A percentile compares a stretch with the other conserved stretches of the same genome.
Conservation (phyloP, 225 moss, liverwort and hornwort species). For the Antitrichia curtipendula region DNA sequence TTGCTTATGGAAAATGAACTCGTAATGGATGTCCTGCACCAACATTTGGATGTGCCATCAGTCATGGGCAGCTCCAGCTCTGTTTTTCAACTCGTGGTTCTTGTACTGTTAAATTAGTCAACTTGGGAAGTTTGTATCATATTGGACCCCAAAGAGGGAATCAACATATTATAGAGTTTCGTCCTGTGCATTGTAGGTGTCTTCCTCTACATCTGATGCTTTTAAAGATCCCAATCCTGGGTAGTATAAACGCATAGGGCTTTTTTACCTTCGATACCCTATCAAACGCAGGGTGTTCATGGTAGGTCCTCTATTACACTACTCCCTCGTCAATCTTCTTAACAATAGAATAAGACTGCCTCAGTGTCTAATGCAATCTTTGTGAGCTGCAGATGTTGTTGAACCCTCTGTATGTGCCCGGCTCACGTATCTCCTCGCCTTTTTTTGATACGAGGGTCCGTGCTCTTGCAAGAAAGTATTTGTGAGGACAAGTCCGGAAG, state of each 20-base stretch:
- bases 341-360: not conserved
- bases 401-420: slow-evolving; percentile 88
- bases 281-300: not conserved
- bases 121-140: not conserved
- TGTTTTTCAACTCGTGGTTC: not conserved
- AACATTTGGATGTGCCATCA: not conserved
- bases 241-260: not conserved
- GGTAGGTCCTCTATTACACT: not conserved
- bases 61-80: not conserved
- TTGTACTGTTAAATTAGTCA: not conserved
- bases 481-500: slow-evolving; percentile 4
- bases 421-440: slow-evolving; percentile 73
- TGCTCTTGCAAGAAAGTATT: slow-evolving; percentile 72
- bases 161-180: not conserved
- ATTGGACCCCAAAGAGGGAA: not conserved
- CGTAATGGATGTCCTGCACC: not conserved
- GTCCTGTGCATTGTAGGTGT: not conserved
- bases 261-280: not conserved
- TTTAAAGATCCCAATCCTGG: not conserved
- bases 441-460: slow-evolving; percentile 82
- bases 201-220: not conserved
- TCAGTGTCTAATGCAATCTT: not conserved
- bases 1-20: not conserved
- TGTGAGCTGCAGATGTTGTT: slow-evolving; percentile 57
- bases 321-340: not conserved